These are phyloP conservation scores for Pythium phragmitis DNA, from an alignment of 352 stramenopile genomes.

Conservation along the genomic window DNA sequence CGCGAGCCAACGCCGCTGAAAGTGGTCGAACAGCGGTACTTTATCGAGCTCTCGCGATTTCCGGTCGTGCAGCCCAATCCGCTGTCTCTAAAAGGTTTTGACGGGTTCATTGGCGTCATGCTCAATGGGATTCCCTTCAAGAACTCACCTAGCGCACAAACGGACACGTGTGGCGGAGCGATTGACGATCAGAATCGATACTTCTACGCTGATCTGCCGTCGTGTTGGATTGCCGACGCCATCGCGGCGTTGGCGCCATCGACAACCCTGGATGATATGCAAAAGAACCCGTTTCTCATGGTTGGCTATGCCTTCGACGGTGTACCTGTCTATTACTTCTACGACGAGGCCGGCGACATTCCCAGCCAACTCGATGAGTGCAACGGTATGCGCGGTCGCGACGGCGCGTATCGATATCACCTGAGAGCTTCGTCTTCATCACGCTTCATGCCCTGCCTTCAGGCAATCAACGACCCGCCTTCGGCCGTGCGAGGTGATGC, in stretches of 20 bases:
- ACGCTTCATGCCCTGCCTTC: slow-evolving; percentile 62
- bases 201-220: slow-evolving; percentile 43
- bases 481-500: background rate
- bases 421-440: slow-evolving; percentile 24
- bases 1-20: slow-evolving; percentile 27
- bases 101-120: slow-evolving; percentile 49
- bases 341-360: slow-evolving; percentile 45
- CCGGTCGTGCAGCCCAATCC: slow-evolving; percentile 33
- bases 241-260: slow-evolving; percentile 5
- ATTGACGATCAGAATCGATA: slow-evolving; percentile 47
- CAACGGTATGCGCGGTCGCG: slow-evolving; percentile 37
- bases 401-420: slow-evolving; percentile 64
- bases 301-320: slow-evolving; percentile 68
- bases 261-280: background rate
- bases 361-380: slow-evolving; percentile 52
- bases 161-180: slow-evolving; percentile 50
- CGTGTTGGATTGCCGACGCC: slow-evolving; percentile 36
- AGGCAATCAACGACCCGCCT: slow-evolving; percentile 35
- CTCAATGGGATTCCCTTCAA: slow-evolving; percentile 66
- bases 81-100: slow-evolving; percentile 24
- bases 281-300: slow-evolving; percentile 28
- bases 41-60: slow-evolving; percentile 61
- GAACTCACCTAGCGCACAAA: background rate
- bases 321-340: slow-evolving; percentile 53
- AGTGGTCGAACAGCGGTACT: slow-evolving; percentile 38